A percentile compares a stretch with the other conserved stretches of the same genome.
Evolutionary conservation across 2,329 filamentous ascomycete species (phyloP).

Genomic region (Pseudonectria buxi): DNA sequence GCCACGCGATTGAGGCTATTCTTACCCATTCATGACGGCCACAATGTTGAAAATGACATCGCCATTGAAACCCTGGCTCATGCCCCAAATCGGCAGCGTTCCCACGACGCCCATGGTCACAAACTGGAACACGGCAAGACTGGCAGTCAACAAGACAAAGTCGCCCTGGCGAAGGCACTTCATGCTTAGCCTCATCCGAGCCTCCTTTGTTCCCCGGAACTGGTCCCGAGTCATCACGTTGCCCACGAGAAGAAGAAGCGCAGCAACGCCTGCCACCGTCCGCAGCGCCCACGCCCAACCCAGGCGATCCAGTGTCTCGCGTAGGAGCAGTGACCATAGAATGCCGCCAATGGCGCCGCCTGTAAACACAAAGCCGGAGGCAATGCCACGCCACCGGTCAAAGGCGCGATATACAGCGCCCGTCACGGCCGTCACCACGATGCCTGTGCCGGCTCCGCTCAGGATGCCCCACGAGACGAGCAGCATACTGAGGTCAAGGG

Average conservation of each 20-base stretch:
- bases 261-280: constrained; percentile 1
- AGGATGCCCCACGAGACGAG: constrained; percentile 6
- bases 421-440: constrained; percentile 1
- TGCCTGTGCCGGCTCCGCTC: constrained; percentile 4
- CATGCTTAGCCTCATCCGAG: neutral
- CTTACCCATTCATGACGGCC: constrained; percentile 4
- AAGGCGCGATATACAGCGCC: constrained; percentile 4
- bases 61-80: neutral
- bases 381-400: constrained; percentile 4
- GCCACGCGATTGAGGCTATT: neutral
- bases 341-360: constrained; percentile 7
- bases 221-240: neutral
- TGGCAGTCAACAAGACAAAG: constrained; percentile 6
- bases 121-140: constrained; percentile 4
- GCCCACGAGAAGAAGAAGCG: constrained; percentile 1
- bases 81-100: constrained; percentile 5
- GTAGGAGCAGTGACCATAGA: constrained; percentile 7
- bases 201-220: neutral
- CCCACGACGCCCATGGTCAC: constrained; percentile 4
- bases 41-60: constrained; percentile 5
- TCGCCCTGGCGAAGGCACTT: constrained; percentile 1
- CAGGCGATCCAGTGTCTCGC: constrained; percentile 1
- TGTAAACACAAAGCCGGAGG: constrained; percentile 5
- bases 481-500: constrained; percentile 1
- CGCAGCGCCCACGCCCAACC: constrained; percentile 5